Percentiles rank a stretch among this genome's conserved stretches.
phyloP scores from a whole-genome alignment of 306 rosid genomes.

The Lagenaria siceraria region DNA sequence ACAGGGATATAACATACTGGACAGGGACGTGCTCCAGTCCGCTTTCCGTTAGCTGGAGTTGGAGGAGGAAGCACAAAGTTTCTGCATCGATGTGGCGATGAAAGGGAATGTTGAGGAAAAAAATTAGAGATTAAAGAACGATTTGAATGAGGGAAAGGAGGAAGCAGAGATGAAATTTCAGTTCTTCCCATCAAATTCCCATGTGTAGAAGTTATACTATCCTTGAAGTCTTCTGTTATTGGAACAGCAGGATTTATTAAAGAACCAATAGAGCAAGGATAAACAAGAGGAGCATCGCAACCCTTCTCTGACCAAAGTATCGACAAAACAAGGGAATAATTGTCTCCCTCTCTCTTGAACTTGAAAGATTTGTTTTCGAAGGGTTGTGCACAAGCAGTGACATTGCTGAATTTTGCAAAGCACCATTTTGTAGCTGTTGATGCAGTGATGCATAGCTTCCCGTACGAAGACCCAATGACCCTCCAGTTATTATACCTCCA shows the following conservation, averaged over 20 bases:
- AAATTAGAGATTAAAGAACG: constrained; percentile 12
- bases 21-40: constrained; percentile 88
- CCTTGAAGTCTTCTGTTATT: constrained; percentile 22
- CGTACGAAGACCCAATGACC: constrained; percentile 79
- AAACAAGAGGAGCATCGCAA: constrained; percentile 74
- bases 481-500: constrained; percentile 73
- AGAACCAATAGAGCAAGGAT: constrained; percentile 55
- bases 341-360: constrained; percentile 78
- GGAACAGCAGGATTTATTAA: constrained; percentile 16
- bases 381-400: constrained; percentile 46
- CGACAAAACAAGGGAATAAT: constrained; percentile 37
- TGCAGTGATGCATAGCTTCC: constrained; percentile 69
- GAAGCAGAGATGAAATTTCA: constrained; percentile 9
- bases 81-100: constrained; percentile 34
- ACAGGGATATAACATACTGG: constrained; percentile 87
- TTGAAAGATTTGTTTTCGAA: constrained; percentile 47
- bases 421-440: constrained; percentile 44
- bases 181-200: constrained; percentile 16
- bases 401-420: constrained; percentile 19
- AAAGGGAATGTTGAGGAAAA: constrained; percentile 24
- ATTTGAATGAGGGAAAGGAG: constrained; percentile 15
- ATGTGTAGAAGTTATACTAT: constrained; percentile 22
- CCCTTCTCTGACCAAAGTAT: constrained; percentile 49
- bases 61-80: constrained; percentile 81
- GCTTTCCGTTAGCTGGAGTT: constrained; percentile 53